Percentiles rank a stretch among this genome's conserved stretches.
Evolutionary conservation across 2,329 filamentous ascomycete species (phyloP).

Genomic region (Colletotrichum horii): DNA sequence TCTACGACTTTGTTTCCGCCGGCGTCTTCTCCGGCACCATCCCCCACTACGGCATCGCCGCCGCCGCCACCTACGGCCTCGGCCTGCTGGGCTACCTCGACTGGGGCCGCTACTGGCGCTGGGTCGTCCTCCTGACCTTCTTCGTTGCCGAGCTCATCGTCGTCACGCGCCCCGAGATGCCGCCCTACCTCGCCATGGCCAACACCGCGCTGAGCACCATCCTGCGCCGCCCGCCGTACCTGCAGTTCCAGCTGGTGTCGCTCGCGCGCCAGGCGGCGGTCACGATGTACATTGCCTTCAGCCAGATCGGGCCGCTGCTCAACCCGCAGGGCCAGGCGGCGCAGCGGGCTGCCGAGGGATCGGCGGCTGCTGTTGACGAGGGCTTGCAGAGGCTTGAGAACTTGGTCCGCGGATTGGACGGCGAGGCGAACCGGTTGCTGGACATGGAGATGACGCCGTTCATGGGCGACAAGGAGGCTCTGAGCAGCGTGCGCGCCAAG

Average conservation of each 20-base stretch:
- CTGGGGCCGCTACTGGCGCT: constrained; percentile 70
- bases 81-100: constrained; percentile 71
- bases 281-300: constrained; percentile 82
- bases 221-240: constrained; percentile 62
- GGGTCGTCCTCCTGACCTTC: constrained; percentile 60
- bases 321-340: constrained; percentile 41
- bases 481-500: constrained; percentile 69
- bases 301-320: constrained; percentile 77
- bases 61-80: constrained; percentile 63
- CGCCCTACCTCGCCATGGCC: constrained; percentile 44
- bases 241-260: constrained; percentile 84
- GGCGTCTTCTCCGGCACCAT: constrained; percentile 65
- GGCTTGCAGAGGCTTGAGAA: constrained; percentile 72
- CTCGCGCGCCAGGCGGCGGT: constrained; percentile 79
- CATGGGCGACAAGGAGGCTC: constrained; percentile 69
- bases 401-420: constrained; percentile 63
- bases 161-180: constrained; percentile 59
- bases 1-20: constrained; percentile 73
- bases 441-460: constrained; percentile 84
- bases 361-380: constrained; percentile 27
- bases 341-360: constrained; percentile 25
- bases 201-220: constrained; percentile 48
- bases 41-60: constrained; percentile 66
- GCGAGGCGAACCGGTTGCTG: constrained; percentile 73
- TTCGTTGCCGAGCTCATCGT: constrained; percentile 62